Evolutionary conservation across 345 rosid genomes (phyloP).

Genomic region (Arabis alpina): DNA sequence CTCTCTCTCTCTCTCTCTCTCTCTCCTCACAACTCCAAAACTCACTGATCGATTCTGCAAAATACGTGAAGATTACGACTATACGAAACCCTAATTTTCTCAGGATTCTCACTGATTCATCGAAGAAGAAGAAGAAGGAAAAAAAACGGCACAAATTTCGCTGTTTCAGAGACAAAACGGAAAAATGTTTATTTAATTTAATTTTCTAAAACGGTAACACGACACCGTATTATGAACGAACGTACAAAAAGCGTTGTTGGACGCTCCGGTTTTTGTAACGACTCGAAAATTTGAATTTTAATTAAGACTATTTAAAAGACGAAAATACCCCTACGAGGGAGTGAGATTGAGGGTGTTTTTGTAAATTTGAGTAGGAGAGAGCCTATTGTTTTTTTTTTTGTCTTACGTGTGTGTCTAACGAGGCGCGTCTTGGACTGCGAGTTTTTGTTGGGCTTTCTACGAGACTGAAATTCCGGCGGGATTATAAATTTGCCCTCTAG

Average conservation of each 20-base stretch:
- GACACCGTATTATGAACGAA: constrained; percentile 22
- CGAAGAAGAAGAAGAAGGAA: constrained; percentile 17
- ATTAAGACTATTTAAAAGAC: constrained; percentile 20
- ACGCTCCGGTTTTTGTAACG: constrained; percentile 59
- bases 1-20: constrained; percentile 40
- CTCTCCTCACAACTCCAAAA: constrained; percentile 11
- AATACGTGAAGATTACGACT: background rate
- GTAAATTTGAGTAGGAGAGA: background rate
- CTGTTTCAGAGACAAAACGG: constrained; percentile 40
- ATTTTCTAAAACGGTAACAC: background rate
- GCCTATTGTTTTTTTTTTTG: background rate
- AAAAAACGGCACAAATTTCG: constrained; percentile 48
- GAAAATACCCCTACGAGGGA: background rate
- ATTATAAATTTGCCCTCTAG: constrained; percentile 20
- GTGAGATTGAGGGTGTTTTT: constrained; percentile 22
- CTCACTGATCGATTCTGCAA: constrained; percentile 26
- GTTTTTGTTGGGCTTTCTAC: constrained; percentile 39
- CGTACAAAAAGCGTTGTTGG: constrained; percentile 37
- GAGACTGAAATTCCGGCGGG: constrained; percentile 62
- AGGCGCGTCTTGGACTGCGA: constrained; percentile 53
- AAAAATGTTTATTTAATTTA: background rate
- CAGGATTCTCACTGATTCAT: constrained; percentile 35
- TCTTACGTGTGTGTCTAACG: constrained; percentile 25
- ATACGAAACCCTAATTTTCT: constrained; percentile 47
- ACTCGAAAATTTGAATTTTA: constrained; percentile 54